phyloP scores from a whole-genome alignment of 805 yeast species.

The Schizosaccharomyces cryophilus region DNA sequence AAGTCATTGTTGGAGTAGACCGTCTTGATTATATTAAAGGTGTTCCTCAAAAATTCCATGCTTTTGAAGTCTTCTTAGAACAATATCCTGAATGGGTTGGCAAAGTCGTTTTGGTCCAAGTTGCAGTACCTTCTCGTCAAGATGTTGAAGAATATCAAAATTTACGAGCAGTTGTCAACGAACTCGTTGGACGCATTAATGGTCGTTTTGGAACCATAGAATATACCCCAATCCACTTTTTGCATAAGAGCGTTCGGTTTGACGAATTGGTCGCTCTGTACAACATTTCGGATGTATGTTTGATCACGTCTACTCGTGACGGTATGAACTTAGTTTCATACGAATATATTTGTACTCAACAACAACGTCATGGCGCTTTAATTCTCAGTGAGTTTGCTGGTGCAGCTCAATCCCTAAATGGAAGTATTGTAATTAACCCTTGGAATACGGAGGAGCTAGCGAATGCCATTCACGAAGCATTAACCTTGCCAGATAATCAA shows the following conservation, averaged over 20 bases:
- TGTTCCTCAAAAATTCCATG: constrained; percentile 90
- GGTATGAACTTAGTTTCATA: constrained; percentile 95
- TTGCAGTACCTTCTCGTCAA: constrained; percentile 92
- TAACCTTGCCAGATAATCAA: constrained; percentile 68
- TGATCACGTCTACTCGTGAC: constrained; percentile 84
- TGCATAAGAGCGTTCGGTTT: constrained; percentile 79
- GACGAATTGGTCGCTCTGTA: constrained; percentile 79
- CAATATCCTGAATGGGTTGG: constrained; percentile 98
- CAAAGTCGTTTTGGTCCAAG: constrained; percentile 81
- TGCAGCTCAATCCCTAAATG: constrained; percentile 94
- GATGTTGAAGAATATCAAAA: constrained; percentile 96
- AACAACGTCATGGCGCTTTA: constrained; percentile 59
- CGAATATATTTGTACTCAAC: constrained; percentile 91
- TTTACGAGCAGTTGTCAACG: constrained; percentile 79
- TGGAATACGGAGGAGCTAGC: constrained; percentile 94
- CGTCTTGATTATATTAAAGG: constrained; percentile 92
- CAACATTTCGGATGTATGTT: constrained; percentile 65
- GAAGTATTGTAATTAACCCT: constrained; percentile 82
- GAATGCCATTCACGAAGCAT: constrained; percentile 60
- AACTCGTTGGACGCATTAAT: constrained; percentile 84
- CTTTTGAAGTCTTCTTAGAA: constrained; percentile 72
- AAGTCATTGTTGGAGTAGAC: constrained; percentile 89
- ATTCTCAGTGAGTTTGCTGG: constrained; percentile 91
- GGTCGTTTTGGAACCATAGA: constrained; percentile 93
- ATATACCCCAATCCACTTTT: constrained; percentile 88